Conservation (phyloP, 106 monocot species). For the Dendrobium catenatum region DNA sequence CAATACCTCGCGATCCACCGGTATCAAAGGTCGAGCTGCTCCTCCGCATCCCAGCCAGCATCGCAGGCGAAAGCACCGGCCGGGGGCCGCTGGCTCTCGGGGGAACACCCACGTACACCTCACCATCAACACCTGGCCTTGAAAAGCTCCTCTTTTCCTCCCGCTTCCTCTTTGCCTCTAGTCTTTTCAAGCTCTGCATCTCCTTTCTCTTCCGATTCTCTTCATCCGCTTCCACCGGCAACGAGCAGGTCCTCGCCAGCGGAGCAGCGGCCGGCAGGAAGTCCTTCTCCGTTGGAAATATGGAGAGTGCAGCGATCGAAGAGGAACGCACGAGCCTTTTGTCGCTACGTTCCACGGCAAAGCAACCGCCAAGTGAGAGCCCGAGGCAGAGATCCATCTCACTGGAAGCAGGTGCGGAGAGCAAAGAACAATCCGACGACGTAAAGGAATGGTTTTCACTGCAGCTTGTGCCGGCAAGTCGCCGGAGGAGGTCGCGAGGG, state of each 20-base stretch:
- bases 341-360: slow-evolving; percentile 18
- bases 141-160: slow-evolving; percentile 22
- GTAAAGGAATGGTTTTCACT: neutral
- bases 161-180: slow-evolving; percentile 43
- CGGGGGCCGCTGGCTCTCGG: neutral
- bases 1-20: slow-evolving; percentile 14
- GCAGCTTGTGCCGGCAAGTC: slow-evolving; percentile 10
- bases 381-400: slow-evolving; percentile 61
- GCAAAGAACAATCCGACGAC: neutral
- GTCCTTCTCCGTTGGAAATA: slow-evolving; percentile 10
- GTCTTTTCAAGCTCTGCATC: slow-evolving; percentile 38
- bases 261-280: neutral
- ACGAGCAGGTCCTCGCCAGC: slow-evolving; percentile 25
- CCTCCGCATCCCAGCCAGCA: neutral
- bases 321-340: slow-evolving; percentile 35
- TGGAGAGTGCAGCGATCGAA: slow-evolving; percentile 27
- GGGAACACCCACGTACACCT: neutral
- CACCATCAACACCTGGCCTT: neutral
- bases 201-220: slow-evolving; percentile 47
- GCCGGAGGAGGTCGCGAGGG: slow-evolving; percentile 32
- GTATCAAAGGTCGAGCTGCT: slow-evolving; percentile 30
- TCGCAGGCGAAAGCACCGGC: neutral
- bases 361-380: slow-evolving; percentile 58
- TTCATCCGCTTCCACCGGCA: slow-evolving; percentile 42
- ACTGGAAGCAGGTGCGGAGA: neutral